Evolutionary conservation across 495 filamentous ascomycete species (phyloP), one percentile per base, ranked within the genome.

Genomic region (Talaromyces stipitatus): DNA sequence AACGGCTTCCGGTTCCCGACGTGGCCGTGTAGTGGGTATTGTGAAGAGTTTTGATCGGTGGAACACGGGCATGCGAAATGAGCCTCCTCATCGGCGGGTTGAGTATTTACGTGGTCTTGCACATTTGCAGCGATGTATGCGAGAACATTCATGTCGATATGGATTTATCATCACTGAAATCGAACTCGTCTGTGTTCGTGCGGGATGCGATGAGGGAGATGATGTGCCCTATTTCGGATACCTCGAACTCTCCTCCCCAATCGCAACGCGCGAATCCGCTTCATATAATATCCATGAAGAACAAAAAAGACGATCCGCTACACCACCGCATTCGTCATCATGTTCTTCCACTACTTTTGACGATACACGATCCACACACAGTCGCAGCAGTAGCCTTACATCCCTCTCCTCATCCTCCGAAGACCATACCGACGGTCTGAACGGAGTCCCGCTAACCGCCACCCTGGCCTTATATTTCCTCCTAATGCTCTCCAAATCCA

Each of bases 101-200:
- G 82, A 91, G 69, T 96, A 95, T 71, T 84, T 96, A 8, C 82
- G 87, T 29, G 87, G 88, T 5, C 82, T 96, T 10, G 81, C 90
- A 0, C 88, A 95, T 58, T 74, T 96, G 26, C 91, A 96, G 68
- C 82, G 85, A 45, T 82, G 84, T 67, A 95, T 96, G 91, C 88
- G 91, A 68, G 90, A 94, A 71, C 89, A 95, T 69, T 86, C 86
- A 57, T 92, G 89, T 61, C 85, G 91, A 47, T 96, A 96, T 68
- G 91, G 91, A 28, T 96, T 95, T 76, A 92, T 96, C 64, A 84
- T 96, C 55, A 96, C 89, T 0, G 91, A 96, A 67, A 95, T 95
- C 64, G 91, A 96, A 73, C 86, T 96, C 11, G 84, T 96, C 28
- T 87, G 91, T 65, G 90, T 95, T 0, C 89, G 91, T 50, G 88